phyloP scores from a whole-genome alignment of 331 rosid species.

The Spiraea crenata region DNA sequence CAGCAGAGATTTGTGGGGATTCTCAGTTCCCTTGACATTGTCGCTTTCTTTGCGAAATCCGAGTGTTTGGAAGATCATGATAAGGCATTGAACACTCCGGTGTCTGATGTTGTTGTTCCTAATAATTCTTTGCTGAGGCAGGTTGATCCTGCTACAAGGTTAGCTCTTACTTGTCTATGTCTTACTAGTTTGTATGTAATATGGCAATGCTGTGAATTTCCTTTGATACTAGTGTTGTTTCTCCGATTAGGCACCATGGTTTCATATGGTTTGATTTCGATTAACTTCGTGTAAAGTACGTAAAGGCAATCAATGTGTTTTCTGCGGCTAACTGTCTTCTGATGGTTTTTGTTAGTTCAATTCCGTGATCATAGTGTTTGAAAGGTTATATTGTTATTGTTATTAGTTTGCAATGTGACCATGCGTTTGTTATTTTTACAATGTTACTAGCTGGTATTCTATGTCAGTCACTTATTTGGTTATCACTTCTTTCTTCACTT shows the following conservation, averaged over 20 bases:
- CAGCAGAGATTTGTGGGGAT: slow-evolving; percentile 93
- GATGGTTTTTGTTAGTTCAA: not conserved
- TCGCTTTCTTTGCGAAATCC: slow-evolving; percentile 69
- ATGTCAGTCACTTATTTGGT: no score
- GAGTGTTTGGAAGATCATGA: slow-evolving; percentile 79
- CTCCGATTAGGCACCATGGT: not conserved
- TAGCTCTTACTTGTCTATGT: not conserved
- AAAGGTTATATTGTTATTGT: no score
- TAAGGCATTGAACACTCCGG: slow-evolving; percentile 70
- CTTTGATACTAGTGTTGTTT: not conserved
- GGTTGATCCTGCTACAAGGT: slow-evolving; percentile 99
- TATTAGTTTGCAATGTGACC: no score
- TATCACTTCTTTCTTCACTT: no score
- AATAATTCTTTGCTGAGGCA: slow-evolving; percentile 62
- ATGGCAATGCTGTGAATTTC: not conserved
- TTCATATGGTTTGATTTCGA: not conserved
- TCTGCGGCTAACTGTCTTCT: not conserved
- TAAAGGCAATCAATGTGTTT: not conserved
- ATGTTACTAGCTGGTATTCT: no score
- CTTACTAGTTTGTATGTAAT: not conserved
- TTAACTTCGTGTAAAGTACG: not conserved
- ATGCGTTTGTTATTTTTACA: no score
- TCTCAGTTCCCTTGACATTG: slow-evolving; percentile 84
- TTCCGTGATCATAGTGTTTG: not conserved
- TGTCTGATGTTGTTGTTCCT: slow-evolving; percentile 60